phyloP scores from a whole-genome alignment of 305 asterid genomes.

The Fraxinus floribunda region DNA sequence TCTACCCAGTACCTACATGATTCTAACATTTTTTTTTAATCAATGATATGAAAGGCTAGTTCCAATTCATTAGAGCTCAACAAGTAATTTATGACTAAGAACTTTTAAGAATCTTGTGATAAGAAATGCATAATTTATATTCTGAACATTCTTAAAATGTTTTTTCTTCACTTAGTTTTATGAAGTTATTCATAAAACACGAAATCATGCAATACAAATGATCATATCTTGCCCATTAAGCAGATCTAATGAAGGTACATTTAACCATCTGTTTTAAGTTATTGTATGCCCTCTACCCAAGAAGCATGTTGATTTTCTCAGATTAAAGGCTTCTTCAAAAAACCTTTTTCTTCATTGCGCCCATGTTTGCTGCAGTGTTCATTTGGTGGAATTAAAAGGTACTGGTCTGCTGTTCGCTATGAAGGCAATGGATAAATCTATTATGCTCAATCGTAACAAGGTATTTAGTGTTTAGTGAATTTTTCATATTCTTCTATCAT shows the following conservation, averaged over 20 bases:
- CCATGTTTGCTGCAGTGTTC: conserved; percentile 66
- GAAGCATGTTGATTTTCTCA: background rate
- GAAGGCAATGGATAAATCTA: conserved; percentile 98
- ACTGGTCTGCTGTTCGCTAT: conserved; percentile 79
- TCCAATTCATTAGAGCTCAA: background rate
- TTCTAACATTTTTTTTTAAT: background rate
- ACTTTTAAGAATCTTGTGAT: background rate
- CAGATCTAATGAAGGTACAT: background rate
- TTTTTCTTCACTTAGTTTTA: background rate
- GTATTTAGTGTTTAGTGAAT: conserved; percentile 31
- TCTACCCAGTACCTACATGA: background rate
- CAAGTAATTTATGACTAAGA: background rate
- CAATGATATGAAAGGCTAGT: background rate
- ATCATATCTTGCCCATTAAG: background rate
- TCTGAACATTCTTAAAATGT: background rate
- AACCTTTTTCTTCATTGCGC: background rate
- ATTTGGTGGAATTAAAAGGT: conserved; percentile 91
- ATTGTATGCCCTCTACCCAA: background rate
- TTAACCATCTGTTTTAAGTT: background rate
- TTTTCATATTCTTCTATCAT: background rate
- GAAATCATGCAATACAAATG: background rate
- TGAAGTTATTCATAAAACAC: background rate
- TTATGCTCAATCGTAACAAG: conserved; percentile 96
- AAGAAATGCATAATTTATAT: background rate
- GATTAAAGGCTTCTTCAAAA: background rate